Evolutionary conservation across 495 filamentous ascomycete species (phyloP), one percentile per base, ranked within the genome.

Genomic region (Annulohypoxylon bovei): DNA sequence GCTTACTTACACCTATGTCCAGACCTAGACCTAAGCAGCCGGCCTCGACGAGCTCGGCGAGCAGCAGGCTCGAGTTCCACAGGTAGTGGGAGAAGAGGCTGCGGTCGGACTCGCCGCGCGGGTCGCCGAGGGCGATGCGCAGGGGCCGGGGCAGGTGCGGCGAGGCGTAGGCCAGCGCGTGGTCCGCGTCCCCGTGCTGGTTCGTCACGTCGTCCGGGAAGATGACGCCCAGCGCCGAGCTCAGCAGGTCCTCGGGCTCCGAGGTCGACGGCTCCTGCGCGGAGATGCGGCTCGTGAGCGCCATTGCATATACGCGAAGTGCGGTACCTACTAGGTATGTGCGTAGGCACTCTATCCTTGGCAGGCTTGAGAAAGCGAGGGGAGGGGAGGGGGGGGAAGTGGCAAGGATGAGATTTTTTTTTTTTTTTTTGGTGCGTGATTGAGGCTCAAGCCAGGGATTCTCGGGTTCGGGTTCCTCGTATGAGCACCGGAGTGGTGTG

Each of bases 21-120:
- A 54, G 47, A 49, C 76, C 33, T 11, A 79, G 2, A 1, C 63
- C 59, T 2, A 83, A 73, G 6, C 79, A 74, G 18, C 77, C 77
- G 4, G 78, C 79, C 72, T 91, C 89, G 8, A 95, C 80, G 11
- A 89, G 81, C 75, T 92, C 91, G 1, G 91, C 91, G 49, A 94
- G 82, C 59, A 90, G 81, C 68, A 95, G 79, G 0, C 85, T 88
- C n/a, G 92, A 83, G 76, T 95, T 96, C 94, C 94, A 97, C 5
- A 97, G 79, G 76, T 92, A 91, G 77, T 97, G 94, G 33, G 89
- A 89, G 76, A 94, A 97, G 37, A 95, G 84, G 40, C 78, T 81
- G 58, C 90, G 77, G 14, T 86, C 86, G 39, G 85, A 81, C 27
- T 90, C 87, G 0, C 77, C 81, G 20, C 84, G 75, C 1, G 88